A percentile compares a stretch with the other conserved stretches of the same genome.
These are phyloP conservation scores for Trypanosomatidae sp. DNA, from an alignment of 208 protist species.

Conservation along the genomic window DNA sequence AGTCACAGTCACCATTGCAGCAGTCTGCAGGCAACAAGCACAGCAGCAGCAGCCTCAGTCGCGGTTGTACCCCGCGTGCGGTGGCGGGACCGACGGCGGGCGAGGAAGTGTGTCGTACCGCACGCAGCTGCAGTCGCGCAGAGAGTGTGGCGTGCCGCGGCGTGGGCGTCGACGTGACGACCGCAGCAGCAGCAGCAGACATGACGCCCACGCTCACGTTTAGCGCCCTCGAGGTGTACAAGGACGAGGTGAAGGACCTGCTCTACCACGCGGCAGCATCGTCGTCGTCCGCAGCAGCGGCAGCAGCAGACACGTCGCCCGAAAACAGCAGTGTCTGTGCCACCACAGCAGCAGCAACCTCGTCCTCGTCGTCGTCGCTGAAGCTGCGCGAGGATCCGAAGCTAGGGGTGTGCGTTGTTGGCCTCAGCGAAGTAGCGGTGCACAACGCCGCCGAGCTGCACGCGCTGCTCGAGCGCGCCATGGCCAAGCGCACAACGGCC, in stretches of 20 bases:
- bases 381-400: slow-evolving; percentile 78
- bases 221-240: slow-evolving; percentile 92
- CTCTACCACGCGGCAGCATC: too few species aligned
- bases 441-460: slow-evolving; percentile 51
- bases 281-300: too few species aligned
- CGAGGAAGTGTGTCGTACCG: too few species aligned
- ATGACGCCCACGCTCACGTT: slow-evolving; percentile 17
- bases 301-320: background rate
- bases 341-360: background rate
- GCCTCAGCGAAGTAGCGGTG: slow-evolving; percentile 58
- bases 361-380: slow-evolving; percentile 8
- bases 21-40: too few species aligned
- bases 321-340: background rate
- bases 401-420: slow-evolving; percentile 67
- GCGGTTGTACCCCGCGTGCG: too few species aligned
- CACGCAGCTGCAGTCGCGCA: too few species aligned
- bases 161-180: too few species aligned
- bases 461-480: slow-evolving; percentile 61
- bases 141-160: too few species aligned
- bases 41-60: too few species aligned
- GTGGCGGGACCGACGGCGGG: too few species aligned
- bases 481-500: slow-evolving; percentile 82
- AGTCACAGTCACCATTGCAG: too few species aligned
- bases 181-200: too few species aligned
- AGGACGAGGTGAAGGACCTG: slow-evolving; percentile 87